Base-by-base conservation (phyloP, 2,329 filamentous ascomycete genomes). In the Ceratocystis cacaofunesta region DNA sequence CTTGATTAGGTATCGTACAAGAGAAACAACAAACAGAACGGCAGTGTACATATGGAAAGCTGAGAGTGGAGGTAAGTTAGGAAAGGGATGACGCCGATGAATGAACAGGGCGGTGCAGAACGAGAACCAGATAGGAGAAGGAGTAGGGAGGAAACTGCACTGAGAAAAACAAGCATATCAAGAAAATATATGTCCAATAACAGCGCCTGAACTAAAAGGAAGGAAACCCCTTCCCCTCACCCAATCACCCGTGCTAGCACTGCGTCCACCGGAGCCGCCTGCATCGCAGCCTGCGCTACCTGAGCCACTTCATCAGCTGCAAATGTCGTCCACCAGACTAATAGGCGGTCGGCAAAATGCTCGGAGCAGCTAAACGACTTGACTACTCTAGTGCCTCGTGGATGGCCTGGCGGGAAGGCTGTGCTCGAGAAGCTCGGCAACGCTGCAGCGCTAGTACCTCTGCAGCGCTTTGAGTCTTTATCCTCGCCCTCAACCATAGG, bases 241-340 rank as follows among this genome's bases (percentile, higher is more conserved):
- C 52, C 52, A 46, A 62, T 44, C 5, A 19, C 17, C 12, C 63
- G 50, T 41, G 63, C 63, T 17, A 43, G 63, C 22, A 46, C 41
- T 10, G 63, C 32, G 6, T 64, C 52, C 1, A 64, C 63, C 25
- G 52, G 63, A 25, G 63, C 66, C 41, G 61, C n/a, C 19, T 61
- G 50, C 28, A 63, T 60, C 12, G 43, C 57, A 8, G 60, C 41
- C 15, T 3, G 32, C 52, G n/a, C 43, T 4, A 64, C 63, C 32
- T 30, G 36, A 4, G 43, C 44, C 6, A 67, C 63, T 30, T 67
- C 66, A 43, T 67, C 66, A 4, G 55, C 63, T 8, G 63, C 48
- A 62, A 67, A 67, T 3, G 62, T 61, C 12, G 55, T 62, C 66
- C 66, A 67, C 63, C 66, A 67, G n/a, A 65, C 66, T 30, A 67